These are phyloP conservation scores for Cokeromyces recurvatus DNA, from an alignment of 371 early-diverging fungal species.

Conservation along the genomic window DNA sequence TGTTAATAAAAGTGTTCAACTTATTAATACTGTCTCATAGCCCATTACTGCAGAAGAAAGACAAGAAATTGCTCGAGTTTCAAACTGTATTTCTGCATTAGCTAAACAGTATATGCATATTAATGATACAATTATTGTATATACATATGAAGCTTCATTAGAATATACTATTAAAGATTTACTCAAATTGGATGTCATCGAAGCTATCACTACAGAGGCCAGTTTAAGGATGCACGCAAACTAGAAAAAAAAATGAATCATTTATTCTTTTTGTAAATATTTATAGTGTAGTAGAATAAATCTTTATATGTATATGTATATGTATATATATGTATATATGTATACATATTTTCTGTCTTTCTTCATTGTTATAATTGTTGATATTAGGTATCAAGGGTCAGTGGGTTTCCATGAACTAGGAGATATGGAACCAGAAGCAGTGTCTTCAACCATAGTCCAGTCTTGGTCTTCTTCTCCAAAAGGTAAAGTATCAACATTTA, in stretches of 20 bases:
- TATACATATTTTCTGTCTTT: too few species aligned
- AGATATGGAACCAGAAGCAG: conserved; percentile 28
- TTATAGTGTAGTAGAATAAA: neutral
- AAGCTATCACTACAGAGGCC: conserved; percentile 48
- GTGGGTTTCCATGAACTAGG: conserved; percentile 24
- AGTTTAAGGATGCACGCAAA: conserved; percentile 27
- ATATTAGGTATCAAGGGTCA: too few species aligned
- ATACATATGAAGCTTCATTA: conserved; percentile 86
- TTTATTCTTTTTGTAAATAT: neutral
- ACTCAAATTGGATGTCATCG: conserved; percentile 54
- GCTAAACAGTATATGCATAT: conserved; percentile 73
- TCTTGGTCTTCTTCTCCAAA: conserved; percentile 34
- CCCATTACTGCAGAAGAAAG: conserved; percentile 62
- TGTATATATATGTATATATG: too few species aligned
- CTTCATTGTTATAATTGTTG: too few species aligned
- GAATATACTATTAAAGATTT: conserved; percentile 60
- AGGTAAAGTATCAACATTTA: neutral
- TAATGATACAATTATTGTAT: conserved; percentile 80
- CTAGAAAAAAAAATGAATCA: conserved; percentile 2
- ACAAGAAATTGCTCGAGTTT: conserved; percentile 80
- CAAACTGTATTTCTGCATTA: conserved; percentile 79
- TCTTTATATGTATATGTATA: too few species aligned
- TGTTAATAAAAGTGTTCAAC: neutral
- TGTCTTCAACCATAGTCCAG: conserved; percentile 37
- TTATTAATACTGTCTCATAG: too few species aligned